A percentile compares a stretch with the other conserved stretches of the same genome.
Evolutionary conservation across 2,329 filamentous ascomycete species (phyloP).

Genomic region (Pseudogymnoascus sp.): DNA sequence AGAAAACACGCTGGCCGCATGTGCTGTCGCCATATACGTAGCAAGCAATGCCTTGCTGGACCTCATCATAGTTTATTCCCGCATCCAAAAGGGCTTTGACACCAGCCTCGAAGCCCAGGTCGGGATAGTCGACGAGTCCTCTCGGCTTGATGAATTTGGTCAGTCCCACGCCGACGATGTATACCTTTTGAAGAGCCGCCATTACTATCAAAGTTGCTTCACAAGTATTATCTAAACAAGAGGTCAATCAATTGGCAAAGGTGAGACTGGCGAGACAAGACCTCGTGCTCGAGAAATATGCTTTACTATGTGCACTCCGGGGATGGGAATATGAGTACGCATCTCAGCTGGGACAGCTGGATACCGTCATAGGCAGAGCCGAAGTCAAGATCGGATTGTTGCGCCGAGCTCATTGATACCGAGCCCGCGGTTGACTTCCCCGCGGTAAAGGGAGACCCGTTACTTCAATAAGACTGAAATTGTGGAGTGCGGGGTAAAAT

Average conservation of each 20-base stretch:
- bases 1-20: slow-evolving; percentile 23
- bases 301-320: not conserved
- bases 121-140: slow-evolving; percentile 26
- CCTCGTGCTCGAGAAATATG: not conserved
- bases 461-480: not conserved
- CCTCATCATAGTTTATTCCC: slow-evolving; percentile 92
- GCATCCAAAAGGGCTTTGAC: slow-evolving; percentile 42
- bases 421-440: not conserved
- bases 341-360: not conserved
- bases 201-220: not conserved
- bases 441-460: not conserved
- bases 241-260: not conserved
- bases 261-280: not conserved
- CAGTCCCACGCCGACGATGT: slow-evolving; percentile 23
- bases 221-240: not conserved
- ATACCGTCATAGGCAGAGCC: not conserved
- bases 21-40: slow-evolving; percentile 21
- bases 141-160: slow-evolving; percentile 26
- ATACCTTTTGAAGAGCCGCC: slow-evolving; percentile 6
- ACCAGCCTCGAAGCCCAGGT: slow-evolving; percentile 26
- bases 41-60: slow-evolving; percentile 79
- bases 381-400: not conserved
- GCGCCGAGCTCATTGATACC: not conserved
- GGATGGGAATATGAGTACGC: not conserved
- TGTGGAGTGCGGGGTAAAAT: not conserved